Conservation (phyloP, 495 filamentous ascomycete species). For the Penicillium cinerascens region DNA sequence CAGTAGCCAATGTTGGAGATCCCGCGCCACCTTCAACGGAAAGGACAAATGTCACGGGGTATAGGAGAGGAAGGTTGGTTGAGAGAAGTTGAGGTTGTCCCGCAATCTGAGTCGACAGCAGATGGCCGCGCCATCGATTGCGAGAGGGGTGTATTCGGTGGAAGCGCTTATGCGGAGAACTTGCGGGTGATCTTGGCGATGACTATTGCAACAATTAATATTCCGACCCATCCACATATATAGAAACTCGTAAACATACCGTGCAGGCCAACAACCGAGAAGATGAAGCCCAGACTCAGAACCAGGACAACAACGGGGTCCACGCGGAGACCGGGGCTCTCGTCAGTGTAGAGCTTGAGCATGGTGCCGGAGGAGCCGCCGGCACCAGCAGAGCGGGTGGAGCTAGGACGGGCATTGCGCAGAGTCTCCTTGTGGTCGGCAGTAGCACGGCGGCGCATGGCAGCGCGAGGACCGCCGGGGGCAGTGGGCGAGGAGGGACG, state of each 20-base stretch:
- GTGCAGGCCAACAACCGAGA: conserved; percentile 95
- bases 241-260: conserved; percentile 54
- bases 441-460: conserved; percentile 87
- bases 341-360: conserved; percentile 99
- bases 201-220: conserved; percentile 53
- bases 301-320: conserved; percentile 96
- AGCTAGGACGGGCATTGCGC: conserved; percentile 84
- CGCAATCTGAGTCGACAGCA: conserved; percentile 2
- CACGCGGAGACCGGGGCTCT: conserved; percentile 92
- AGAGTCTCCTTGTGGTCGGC: conserved; percentile 94
- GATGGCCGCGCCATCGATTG: not conserved
- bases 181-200: conserved; percentile 94
- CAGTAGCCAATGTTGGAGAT: conserved; percentile 15
- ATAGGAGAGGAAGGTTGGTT: conserved; percentile 25
- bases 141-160: not conserved
- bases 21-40: conserved; percentile 10
- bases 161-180: conserved; percentile 59
- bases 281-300: conserved; percentile 93
- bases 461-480: conserved; percentile 93
- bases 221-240: not conserved
- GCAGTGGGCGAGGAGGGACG: conserved; percentile 82
- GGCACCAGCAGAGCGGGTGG: conserved; percentile 88
- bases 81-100: conserved; percentile 1
- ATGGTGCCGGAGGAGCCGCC: conserved; percentile 96
- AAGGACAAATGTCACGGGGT: conserved; percentile 26